phyloP scores from a whole-genome alignment of 768 basidiomycete genomes.

The Hygrophoropsis aurantiaca region DNA sequence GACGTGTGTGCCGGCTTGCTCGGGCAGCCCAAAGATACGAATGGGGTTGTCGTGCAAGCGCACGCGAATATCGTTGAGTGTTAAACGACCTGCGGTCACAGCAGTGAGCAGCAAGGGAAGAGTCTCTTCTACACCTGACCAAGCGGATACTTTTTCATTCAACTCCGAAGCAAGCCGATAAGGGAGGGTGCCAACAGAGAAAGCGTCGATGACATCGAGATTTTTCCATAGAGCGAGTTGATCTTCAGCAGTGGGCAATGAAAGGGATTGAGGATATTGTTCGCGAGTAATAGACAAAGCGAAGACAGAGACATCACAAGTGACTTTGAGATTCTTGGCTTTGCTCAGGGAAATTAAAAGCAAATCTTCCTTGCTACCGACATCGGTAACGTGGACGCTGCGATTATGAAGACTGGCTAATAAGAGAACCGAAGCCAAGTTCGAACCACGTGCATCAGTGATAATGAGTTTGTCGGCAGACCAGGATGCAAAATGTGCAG shows the following conservation, averaged over 20 bases:
- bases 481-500: conserved; percentile 89
- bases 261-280: conserved; percentile 62
- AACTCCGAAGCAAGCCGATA: conserved; percentile 69
- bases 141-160: conserved; percentile 57
- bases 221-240: conserved; percentile 86
- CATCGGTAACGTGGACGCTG: conserved; percentile 87
- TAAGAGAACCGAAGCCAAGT: conserved; percentile 89
- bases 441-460: conserved; percentile 89
- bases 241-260: conserved; percentile 72
- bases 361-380: conserved; percentile 83
- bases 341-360: conserved; percentile 92
- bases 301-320: conserved; percentile 93
- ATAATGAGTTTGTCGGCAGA: conserved; percentile 89
- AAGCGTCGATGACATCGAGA: conserved; percentile 80
- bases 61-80: conserved; percentile 77
- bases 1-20: conserved; percentile 82
- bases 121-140: conserved; percentile 84
- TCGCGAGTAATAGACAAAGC: conserved; percentile 84
- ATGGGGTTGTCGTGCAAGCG: conserved; percentile 91
- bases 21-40: conserved; percentile 86
- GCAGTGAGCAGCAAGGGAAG: conserved; percentile 87
- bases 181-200: conserved; percentile 87
- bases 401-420: conserved; percentile 91
- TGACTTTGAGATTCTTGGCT: conserved; percentile 89
- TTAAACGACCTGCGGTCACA: conserved; percentile 74